Base-by-base conservation (phyloP, 2,329 filamentous ascomycete genomes). In the Coccinonectria pachysandricola region DNA sequence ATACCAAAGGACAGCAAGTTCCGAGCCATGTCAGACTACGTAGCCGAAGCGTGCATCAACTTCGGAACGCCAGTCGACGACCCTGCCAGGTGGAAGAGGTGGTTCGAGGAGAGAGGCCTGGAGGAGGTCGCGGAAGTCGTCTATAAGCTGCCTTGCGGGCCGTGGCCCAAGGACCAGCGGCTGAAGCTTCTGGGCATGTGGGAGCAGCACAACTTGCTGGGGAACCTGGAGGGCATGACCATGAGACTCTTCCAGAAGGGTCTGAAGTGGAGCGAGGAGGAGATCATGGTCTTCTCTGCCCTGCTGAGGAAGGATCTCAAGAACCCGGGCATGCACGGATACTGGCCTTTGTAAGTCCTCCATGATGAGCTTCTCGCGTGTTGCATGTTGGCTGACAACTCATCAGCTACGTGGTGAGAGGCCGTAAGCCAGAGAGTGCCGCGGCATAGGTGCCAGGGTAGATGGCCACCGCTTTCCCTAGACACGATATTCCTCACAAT, bases 41-140 rank as follows among this genome's bases (percentile, higher is more conserved):
- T 55, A 23, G 33, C 49, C 2, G 31, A 48, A 8, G 49, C 39
- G 6, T 48, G 44, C 4, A 27, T 24, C 3, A 45, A 47, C 7
- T 36, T 48, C 3, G 49, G 50, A 0, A 46, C 53, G 7, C 42
- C 45, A 3, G 35, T 52, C 11, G 43, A 35, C 12, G 45, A 42
- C 3, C 46, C 47, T 0, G 36, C 41, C 24, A 35, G 37, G 14
- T 52, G 44, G 39, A 48, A 42, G 21, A 27, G 28, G 9, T 54
- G 56, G 34, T 49, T 71, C 25, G 46, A 52, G n/a, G 59, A 62
- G 3, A 63, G 61, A 1, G 70, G 69, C 1, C 73, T 72, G 36
- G 46, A 52, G 20, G 56, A 70, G 31, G 58, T 74, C 0, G 46
- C 47, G 1, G 59, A 68, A 35, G 48, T 54, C 4, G 43, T 62